Evolutionary conservation across 345 rosid genomes (phyloP).

Genomic region (Trapa incisa): DNA sequence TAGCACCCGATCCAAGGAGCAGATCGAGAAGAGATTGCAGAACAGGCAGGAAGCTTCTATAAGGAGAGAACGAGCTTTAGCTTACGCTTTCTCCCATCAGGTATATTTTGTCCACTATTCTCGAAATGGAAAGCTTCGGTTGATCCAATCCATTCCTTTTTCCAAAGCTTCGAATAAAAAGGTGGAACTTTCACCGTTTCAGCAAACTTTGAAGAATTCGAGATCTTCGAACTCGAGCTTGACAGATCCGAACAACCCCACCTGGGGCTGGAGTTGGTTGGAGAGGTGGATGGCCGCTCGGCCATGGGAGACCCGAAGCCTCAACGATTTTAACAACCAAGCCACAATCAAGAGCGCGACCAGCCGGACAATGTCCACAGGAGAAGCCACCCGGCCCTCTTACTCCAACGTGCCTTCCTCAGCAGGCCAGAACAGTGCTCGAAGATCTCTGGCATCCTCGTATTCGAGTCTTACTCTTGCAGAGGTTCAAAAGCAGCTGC

Average conservation of each 20-base stretch:
- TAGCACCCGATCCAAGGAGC: constrained; percentile 58
- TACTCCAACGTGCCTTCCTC: constrained; percentile 37
- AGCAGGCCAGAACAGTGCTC: constrained; percentile 17
- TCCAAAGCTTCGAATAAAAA: not conserved
- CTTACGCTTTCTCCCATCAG: constrained; percentile 84
- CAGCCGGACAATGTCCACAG: constrained; percentile 34
- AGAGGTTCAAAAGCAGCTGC: constrained; percentile 22
- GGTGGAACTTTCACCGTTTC: not conserved
- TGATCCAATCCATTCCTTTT: no score
- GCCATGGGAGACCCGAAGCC: constrained; percentile 52
- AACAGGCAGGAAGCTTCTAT: constrained; percentile 59
- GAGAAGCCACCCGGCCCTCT: constrained; percentile 33
- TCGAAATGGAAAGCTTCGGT: no score
- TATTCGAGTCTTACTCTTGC: constrained; percentile 42
- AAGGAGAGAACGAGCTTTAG: constrained; percentile 87
- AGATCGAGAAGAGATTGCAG: constrained; percentile 47
- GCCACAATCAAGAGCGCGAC: constrained; percentile 45
- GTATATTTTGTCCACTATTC: constrained; percentile 17
- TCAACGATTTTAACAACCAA: constrained; percentile 33
- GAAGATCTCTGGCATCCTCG: constrained; percentile 21
- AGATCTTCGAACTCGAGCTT: constrained; percentile 38
- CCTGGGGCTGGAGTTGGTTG: constrained; percentile 99
- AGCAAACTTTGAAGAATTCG: constrained; percentile 56
- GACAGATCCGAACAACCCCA: constrained; percentile 60
- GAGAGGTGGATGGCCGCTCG: constrained; percentile 87